Conservation (phyloP, 192 early-diverging fungal genomes). For the Spinellus fusiger region DNA sequence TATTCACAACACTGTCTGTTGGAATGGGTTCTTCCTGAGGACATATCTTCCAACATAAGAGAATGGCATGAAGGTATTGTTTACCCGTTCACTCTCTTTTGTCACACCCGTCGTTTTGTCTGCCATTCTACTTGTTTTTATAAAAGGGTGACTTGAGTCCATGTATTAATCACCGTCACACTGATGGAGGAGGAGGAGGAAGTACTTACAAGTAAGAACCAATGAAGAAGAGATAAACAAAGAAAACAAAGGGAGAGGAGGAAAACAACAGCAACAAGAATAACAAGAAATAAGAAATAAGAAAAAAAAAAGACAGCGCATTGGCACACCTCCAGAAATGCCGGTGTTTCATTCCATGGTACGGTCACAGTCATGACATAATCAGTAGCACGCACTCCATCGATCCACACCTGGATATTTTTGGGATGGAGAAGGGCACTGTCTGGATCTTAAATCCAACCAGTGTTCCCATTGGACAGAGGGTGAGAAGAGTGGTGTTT, state of each 20-base stretch:
- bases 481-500: no score
- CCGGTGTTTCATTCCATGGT: no score
- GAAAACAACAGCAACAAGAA: background rate
- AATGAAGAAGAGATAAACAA: background rate
- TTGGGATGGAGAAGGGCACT: no score
- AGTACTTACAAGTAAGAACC: background rate
- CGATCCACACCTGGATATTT: no score
- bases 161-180: background rate
- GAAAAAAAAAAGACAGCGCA: conserved; percentile 1
- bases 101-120: background rate
- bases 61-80: background rate
- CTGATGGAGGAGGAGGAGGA: background rate
- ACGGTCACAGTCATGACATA: no score
- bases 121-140: background rate
- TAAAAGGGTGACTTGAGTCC: background rate
- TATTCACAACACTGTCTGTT: no score
- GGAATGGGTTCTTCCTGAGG: no score
- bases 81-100: background rate
- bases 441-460: no score
- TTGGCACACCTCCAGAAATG: no score
- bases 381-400: no score
- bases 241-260: background rate
- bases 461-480: no score
- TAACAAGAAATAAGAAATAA: background rate
- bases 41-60: no score